These are phyloP conservation scores for Silene vulgaris DNA, from an alignment of 179 eudicot species.

Conservation along the genomic window DNA sequence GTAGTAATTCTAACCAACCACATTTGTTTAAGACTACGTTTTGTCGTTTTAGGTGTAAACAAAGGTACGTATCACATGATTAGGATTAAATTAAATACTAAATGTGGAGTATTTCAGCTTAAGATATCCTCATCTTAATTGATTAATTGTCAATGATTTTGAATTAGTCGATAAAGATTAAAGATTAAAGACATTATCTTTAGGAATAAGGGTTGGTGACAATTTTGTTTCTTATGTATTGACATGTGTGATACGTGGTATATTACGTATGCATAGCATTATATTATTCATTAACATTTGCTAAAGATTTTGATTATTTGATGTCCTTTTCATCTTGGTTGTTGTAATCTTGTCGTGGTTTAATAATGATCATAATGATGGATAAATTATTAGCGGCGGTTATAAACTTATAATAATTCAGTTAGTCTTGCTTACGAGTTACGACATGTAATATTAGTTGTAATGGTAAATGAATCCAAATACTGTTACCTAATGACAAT, in stretches of 20 bases:
- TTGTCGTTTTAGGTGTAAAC: constrained; percentile 8
- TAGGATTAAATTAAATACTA: constrained; percentile 8
- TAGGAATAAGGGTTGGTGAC: neutral
- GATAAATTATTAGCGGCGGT: neutral
- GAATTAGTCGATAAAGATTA: constrained; percentile 4
- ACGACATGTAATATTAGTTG: no score
- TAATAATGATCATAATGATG: neutral
- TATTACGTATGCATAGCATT: neutral
- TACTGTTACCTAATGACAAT: no score
- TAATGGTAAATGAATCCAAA: no score
- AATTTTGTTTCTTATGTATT: neutral
- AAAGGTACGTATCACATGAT: neutral
- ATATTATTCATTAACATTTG: neutral
- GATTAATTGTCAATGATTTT: constrained; percentile 3
- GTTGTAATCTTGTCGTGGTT: neutral
- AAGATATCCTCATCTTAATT: constrained; percentile 13
- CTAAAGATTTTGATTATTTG: neutral
- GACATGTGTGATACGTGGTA: constrained; percentile 11
- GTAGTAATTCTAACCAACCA: neutral
- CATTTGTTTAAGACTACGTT: neutral
- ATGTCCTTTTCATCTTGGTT: constrained; percentile 2
- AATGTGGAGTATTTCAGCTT: constrained; percentile 7
- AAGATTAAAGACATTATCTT: neutral
- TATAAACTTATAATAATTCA: no score
- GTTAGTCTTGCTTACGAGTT: no score